Conservation (phyloP, 1,284 basidiomycete genomes). For the Ceratobasidium sp. region DNA sequence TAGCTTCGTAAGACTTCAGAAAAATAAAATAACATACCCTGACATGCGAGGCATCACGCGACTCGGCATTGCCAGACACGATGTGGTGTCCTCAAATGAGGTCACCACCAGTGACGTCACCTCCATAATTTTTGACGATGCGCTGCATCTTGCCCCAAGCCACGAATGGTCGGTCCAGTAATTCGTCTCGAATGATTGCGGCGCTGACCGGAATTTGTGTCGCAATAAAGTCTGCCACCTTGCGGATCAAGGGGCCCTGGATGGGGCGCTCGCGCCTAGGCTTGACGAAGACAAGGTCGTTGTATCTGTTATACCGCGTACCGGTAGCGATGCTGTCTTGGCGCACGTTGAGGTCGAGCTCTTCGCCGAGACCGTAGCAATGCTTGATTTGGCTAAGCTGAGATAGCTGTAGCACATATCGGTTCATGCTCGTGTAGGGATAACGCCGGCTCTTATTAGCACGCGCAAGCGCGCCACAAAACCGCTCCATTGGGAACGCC, state of each 20-base stretch:
- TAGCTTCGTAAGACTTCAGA: background rate
- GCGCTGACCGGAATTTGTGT: background rate
- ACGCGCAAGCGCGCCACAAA: background rate
- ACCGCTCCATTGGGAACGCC: constrained; percentile 58
- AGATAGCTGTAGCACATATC: constrained; percentile 21
- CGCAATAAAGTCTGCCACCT: background rate
- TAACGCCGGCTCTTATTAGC: constrained; percentile 18
- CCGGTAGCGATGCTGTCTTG: background rate
- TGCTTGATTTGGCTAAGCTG: constrained; percentile 34
- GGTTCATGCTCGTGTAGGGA: constrained; percentile 30
- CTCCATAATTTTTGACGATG: background rate
- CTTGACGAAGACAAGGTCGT: background rate
- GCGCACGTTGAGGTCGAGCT: constrained; percentile 9
- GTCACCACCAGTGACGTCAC: constrained; percentile 10
- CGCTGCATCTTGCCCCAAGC: constrained; percentile 40
- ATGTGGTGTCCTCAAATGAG: constrained; percentile 9
- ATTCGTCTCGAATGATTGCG: background rate
- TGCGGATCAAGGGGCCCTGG: constrained; percentile 47
- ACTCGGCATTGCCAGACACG: background rate
- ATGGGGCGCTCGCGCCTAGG: constrained; percentile 44
- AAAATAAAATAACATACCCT: constrained; percentile 12
- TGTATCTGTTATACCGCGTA: background rate
- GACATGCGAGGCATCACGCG: constrained; percentile 20
- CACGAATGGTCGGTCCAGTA: background rate
- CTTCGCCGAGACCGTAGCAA: constrained; percentile 7